phyloP scores from a whole-genome alignment of 495 filamentous ascomycete species.

The Penicillium crystallinum region DNA sequence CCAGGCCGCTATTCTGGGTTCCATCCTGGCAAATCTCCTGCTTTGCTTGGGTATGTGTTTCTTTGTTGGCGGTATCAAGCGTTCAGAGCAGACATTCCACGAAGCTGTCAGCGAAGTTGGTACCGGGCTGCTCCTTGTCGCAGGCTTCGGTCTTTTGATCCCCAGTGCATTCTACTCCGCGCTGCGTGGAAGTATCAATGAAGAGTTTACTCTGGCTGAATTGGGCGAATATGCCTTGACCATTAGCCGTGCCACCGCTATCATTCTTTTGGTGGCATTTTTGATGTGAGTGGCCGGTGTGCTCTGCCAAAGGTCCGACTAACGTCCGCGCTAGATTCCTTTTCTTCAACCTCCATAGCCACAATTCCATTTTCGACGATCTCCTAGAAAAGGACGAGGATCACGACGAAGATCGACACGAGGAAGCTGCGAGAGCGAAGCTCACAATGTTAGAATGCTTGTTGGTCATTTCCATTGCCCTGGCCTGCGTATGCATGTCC shows the following conservation, averaged over 20 bases:
- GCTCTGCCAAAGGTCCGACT: background rate
- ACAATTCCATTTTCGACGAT: constrained; percentile 73
- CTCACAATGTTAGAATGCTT: constrained; percentile 74
- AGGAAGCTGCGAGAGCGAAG: constrained; percentile 59
- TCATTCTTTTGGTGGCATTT: constrained; percentile 78
- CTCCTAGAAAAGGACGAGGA: constrained; percentile 67
- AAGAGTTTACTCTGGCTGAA: constrained; percentile 25
- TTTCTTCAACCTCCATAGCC: constrained; percentile 76
- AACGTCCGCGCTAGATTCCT: constrained; percentile 51
- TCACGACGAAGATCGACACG: constrained; percentile 61
- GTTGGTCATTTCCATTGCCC: constrained; percentile 59
- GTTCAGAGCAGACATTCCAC: constrained; percentile 63
- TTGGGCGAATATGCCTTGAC: constrained; percentile 49
- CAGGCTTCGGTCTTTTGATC: constrained; percentile 75
- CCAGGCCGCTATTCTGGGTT: constrained; percentile 76
- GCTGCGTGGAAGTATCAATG: constrained; percentile 39
- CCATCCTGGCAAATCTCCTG: constrained; percentile 71
- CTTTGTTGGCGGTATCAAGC: constrained; percentile 65
- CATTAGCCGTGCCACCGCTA: constrained; percentile 70
- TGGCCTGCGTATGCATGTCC: constrained; percentile 73
- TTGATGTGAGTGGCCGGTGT: constrained; percentile 34
- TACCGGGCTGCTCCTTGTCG: constrained; percentile 72
- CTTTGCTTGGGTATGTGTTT: constrained; percentile 75
- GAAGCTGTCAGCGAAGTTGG: constrained; percentile 77
- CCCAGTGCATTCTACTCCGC: constrained; percentile 72